Percentiles rank a stretch among this genome's conserved stretches.
Conservation (phyloP, 1,284 basidiomycete genomes). For the Stereum hirsutum region DNA sequence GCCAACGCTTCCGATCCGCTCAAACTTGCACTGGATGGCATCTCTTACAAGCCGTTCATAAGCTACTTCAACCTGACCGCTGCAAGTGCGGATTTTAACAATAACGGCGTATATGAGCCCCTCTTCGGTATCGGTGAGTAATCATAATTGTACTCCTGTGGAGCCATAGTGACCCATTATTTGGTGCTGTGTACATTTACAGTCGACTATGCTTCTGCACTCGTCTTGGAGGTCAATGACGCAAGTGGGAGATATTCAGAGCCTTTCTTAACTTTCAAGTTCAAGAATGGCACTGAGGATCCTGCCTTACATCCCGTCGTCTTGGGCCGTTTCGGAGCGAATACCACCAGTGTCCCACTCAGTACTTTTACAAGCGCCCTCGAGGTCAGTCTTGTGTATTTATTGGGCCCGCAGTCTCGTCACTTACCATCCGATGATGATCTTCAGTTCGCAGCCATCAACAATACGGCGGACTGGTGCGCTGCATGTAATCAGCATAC, state of each 20-base stretch:
- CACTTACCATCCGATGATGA: neutral
- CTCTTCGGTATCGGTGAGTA: slow-evolving; percentile 25
- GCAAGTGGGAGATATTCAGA: slow-evolving; percentile 9
- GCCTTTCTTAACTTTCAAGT: slow-evolving; percentile 28
- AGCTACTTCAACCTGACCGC: slow-evolving; percentile 37
- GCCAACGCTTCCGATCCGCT: slow-evolving; percentile 28
- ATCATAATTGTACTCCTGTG: too few species aligned
- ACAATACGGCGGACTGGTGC: slow-evolving; percentile 27
- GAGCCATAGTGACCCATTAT: neutral
- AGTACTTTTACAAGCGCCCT: slow-evolving; percentile 24
- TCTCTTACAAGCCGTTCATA: slow-evolving; percentile 47
- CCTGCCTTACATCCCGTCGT: slow-evolving; percentile 12
- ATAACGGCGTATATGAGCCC: slow-evolving; percentile 15
- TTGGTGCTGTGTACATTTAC: slow-evolving; percentile 3
- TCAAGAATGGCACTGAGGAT: slow-evolving; percentile 39
- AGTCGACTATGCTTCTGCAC: slow-evolving; percentile 40
- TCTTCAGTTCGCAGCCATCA: slow-evolving; percentile 21
- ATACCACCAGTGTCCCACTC: slow-evolving; percentile 19
- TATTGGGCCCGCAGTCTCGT: neutral
- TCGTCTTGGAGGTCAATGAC: slow-evolving; percentile 32
- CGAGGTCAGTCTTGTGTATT: slow-evolving; percentile 15
- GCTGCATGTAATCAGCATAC: slow-evolving; percentile 16
- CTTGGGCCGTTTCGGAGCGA: slow-evolving; percentile 9
- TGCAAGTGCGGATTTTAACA: slow-evolving; percentile 20
- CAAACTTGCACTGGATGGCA: slow-evolving; percentile 31